Conservation (phyloP, 2,329 filamentous ascomycete genomes). For the Pyrenochaeta sp. region DNA sequence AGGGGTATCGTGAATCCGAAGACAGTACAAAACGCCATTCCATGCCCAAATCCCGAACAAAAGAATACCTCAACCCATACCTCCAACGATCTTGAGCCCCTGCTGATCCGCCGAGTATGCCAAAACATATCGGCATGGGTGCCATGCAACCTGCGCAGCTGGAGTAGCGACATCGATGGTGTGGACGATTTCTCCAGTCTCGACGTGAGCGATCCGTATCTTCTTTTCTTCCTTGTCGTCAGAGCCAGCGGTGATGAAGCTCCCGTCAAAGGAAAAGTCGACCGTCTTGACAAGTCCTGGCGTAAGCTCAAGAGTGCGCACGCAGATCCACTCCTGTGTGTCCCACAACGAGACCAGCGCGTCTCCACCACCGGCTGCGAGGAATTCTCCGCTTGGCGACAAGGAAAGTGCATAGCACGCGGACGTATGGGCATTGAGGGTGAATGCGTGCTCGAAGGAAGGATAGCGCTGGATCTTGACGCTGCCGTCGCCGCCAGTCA, state of each 20-base stretch:
- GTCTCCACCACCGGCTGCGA: constrained; percentile 79
- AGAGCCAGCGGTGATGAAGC: constrained; percentile 75
- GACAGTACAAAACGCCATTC: constrained; percentile 7
- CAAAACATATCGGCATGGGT: constrained; percentile 75
- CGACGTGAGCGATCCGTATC: constrained; percentile 73
- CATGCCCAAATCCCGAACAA: neutral
- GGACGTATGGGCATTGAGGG: constrained; percentile 75
- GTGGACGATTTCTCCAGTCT: constrained; percentile 76
- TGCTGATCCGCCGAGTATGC: constrained; percentile 72
- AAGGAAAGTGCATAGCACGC: constrained; percentile 73
- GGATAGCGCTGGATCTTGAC: constrained; percentile 68
- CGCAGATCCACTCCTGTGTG: constrained; percentile 78
- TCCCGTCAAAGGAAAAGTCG: constrained; percentile 80
- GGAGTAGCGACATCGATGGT: constrained; percentile 72
- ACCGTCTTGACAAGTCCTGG: constrained; percentile 74
- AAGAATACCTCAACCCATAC: constrained; percentile 28
- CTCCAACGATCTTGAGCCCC: constrained; percentile 73
- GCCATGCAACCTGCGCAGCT: constrained; percentile 75
- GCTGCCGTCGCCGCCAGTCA: constrained; percentile 74
- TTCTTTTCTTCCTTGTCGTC: constrained; percentile 77
- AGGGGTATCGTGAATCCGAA: constrained; percentile 26
- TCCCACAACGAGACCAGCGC: constrained; percentile 80
- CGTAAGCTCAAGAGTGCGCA: constrained; percentile 73
- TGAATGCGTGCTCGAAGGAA: constrained; percentile 57
- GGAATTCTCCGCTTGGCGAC: constrained; percentile 73